These are phyloP conservation scores for Thielaviopsis ethacetica DNA, from an alignment of 2,329 filamentous ascomycete genomes.

Conservation along the genomic window DNA sequence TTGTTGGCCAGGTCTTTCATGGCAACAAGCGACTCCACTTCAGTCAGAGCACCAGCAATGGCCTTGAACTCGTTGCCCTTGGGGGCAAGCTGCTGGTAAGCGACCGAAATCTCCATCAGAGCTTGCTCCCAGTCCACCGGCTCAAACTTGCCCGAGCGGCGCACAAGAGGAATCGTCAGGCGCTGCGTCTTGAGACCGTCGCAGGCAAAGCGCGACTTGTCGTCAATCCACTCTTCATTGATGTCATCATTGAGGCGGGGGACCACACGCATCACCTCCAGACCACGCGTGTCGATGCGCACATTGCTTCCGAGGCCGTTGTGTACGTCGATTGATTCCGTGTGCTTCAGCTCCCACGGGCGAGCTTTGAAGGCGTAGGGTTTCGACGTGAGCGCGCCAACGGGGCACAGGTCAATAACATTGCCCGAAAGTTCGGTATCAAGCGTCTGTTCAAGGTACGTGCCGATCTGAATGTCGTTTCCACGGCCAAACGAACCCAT, in stretches of 20 bases:
- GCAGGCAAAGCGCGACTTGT: constrained; percentile 92
- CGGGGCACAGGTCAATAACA: constrained; percentile 94
- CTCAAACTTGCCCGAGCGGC: constrained; percentile 78
- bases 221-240: constrained; percentile 99
- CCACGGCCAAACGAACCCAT: constrained; percentile 88
- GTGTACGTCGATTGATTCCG: constrained; percentile 87
- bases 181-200: constrained; percentile 94
- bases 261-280: constrained; percentile 90
- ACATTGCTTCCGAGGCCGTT: constrained; percentile 91
- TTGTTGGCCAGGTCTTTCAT: constrained; percentile 96
- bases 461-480: constrained; percentile 95
- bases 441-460: constrained; percentile 86
- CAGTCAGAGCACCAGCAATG: constrained; percentile 76
- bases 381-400: constrained; percentile 91
- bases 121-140: constrained; percentile 93
- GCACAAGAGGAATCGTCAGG: constrained; percentile 79
- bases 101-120: constrained; percentile 68
- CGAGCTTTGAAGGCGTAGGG: constrained; percentile 94
- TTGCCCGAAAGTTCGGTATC: constrained; percentile 93
- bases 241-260: constrained; percentile 93
- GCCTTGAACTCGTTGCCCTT: constrained; percentile 93
- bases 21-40: constrained; percentile 85
- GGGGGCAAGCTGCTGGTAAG: constrained; percentile 62
- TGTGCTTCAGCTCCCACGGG: constrained; percentile 93
- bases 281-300: constrained; percentile 76